phyloP scores from a whole-genome alignment of 257 asterid genomes.

The Verbena officinalis region DNA sequence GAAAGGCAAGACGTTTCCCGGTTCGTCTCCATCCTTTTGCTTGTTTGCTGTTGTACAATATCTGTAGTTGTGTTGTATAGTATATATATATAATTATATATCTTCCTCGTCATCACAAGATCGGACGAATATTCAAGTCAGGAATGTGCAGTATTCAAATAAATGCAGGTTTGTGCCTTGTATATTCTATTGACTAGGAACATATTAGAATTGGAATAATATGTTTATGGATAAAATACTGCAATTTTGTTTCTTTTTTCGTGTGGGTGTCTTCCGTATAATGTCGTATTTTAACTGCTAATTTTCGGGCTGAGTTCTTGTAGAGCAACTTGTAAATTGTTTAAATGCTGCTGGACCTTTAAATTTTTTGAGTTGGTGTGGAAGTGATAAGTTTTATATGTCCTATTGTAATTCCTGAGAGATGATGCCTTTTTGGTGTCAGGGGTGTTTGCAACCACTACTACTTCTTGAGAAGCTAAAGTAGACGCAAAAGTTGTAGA shows the following conservation, averaged over 20 bases:
- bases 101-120: slow-evolving; percentile 19
- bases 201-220: slow-evolving; percentile 30
- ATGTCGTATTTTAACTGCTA: not conserved
- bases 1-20: slow-evolving; percentile 19
- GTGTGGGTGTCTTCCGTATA: not conserved
- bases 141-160: slow-evolving; percentile 34
- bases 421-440: too few relatives aligned
- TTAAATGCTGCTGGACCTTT: not conserved
- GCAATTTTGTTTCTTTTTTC: not conserved
- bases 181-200: slow-evolving; percentile 26
- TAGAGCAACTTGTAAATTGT: slow-evolving; percentile 2
- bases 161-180: slow-evolving; percentile 27
- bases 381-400: too few relatives aligned
- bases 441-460: too few relatives aligned
- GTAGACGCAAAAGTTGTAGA: too few relatives aligned
- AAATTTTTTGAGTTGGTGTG: too few relatives aligned
- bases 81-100: slow-evolving; percentile 7
- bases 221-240: not conserved
- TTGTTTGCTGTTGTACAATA: slow-evolving; percentile 24
- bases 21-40: slow-evolving; percentile 27
- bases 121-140: slow-evolving; percentile 18
- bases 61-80: slow-evolving; percentile 42
- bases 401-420: not conserved
- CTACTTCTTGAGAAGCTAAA: too few relatives aligned
- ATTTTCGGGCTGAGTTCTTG: not conserved